Conservation (phyloP, 2,329 filamentous ascomycete genomes). For the Xylariaceae sp. region DNA sequence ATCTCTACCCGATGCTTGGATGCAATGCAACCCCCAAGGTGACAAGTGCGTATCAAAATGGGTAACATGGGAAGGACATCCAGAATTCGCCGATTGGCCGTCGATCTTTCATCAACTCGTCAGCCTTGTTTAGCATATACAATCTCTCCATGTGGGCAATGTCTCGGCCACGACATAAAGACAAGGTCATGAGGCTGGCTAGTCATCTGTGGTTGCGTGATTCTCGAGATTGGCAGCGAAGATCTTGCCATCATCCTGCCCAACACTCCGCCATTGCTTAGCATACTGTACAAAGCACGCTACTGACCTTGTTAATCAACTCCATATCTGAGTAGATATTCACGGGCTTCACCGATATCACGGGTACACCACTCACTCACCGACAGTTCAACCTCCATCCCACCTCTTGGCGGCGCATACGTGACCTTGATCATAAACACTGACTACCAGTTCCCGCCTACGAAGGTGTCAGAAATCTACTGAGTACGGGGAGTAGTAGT, state of each 20-base stretch:
- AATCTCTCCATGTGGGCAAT: slow-evolving; percentile 1
- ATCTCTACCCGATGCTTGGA: slow-evolving; percentile 11
- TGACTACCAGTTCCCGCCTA: neutral
- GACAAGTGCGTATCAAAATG: neutral
- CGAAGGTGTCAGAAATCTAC: neutral
- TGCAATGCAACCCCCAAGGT: slow-evolving; percentile 15
- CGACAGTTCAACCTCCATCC: neutral
- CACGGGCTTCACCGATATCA: neutral
- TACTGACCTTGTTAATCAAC: neutral
- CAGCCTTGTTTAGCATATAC: slow-evolving; percentile 12
- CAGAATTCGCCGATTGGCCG: slow-evolving; percentile 11
- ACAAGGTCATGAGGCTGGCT: slow-evolving; percentile 16
- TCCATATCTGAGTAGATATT: neutral
- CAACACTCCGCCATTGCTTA: neutral
- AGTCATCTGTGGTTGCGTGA: neutral
- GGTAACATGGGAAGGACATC: slow-evolving; percentile 6
- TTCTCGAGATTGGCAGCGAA: slow-evolving; percentile 8
- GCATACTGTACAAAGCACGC: neutral
- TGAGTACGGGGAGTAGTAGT: neutral
- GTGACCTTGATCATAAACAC: neutral
- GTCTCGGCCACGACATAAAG: neutral
- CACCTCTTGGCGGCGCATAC: neutral
- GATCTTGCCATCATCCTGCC: slow-evolving; percentile 8
- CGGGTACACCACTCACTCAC: neutral
- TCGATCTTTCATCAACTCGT: slow-evolving; percentile 5